Evolutionary conservation across 2,329 filamentous ascomycete species (phyloP).

Genomic region (Microsporum ferrugineum): DNA sequence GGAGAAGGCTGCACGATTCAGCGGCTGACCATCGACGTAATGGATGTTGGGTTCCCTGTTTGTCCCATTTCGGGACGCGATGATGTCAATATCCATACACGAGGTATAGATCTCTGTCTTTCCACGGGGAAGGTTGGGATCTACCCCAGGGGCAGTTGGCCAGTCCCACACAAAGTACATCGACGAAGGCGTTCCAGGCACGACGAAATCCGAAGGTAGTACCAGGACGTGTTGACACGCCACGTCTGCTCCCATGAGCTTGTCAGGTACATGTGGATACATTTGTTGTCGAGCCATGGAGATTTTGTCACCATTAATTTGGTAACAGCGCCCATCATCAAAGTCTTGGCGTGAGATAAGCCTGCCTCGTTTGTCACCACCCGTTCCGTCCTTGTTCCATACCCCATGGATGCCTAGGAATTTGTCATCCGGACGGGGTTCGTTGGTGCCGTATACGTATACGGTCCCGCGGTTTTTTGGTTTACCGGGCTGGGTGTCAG

Average conservation of each 20-base stretch:
- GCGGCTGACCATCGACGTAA: constrained; percentile 26
- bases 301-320: constrained; percentile 54
- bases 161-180: constrained; percentile 98
- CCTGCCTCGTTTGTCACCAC: constrained; percentile 65
- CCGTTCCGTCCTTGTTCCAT: constrained; percentile 71
- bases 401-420: constrained; percentile 54
- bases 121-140: constrained; percentile 29
- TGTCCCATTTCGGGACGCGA: constrained; percentile 13
- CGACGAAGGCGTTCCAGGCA: constrained; percentile 57
- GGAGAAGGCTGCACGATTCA: constrained; percentile 31
- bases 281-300: constrained; percentile 48
- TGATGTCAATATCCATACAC: constrained; percentile 39
- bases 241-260: constrained; percentile 48
- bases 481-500: constrained; percentile 46
- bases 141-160: constrained; percentile 45
- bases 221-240: constrained; percentile 73
- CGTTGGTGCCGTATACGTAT: constrained; percentile 59
- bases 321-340: constrained; percentile 85
- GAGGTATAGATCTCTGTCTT: constrained; percentile 40
- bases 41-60: constrained; percentile 3
- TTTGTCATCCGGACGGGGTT: constrained; percentile 49
- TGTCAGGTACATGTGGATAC: constrained; percentile 42
- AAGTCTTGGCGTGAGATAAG: constrained; percentile 69
- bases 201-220: constrained; percentile 52
- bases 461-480: constrained; percentile 58